phyloP scores from a whole-genome alignment of 2,329 filamentous ascomycete genomes.

The Stagonosporopsis tanaceti region DNA sequence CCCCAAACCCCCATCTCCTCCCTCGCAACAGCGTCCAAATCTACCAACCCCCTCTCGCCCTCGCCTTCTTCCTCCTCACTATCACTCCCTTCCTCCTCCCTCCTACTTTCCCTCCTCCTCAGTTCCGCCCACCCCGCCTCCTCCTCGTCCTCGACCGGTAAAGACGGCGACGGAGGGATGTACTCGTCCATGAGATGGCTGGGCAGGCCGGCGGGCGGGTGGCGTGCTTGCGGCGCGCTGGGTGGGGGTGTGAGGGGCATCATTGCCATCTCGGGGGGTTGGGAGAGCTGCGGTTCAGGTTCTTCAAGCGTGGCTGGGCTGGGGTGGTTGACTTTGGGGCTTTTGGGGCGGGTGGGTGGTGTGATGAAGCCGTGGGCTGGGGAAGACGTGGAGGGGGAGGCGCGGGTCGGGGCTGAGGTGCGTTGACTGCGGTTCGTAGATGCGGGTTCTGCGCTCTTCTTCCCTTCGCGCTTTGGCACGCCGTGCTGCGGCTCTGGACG shows the following conservation, averaged over 20 bases:
- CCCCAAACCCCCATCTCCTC: constrained; percentile 50
- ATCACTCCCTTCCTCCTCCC: constrained; percentile 26
- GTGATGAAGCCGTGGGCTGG: constrained; percentile 1
- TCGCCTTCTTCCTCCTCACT: constrained; percentile 26
- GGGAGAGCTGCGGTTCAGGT: constrained; percentile 21
- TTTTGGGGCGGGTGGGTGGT: constrained; percentile 16
- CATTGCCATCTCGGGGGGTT: constrained; percentile 42
- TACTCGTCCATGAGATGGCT: constrained; percentile 47
- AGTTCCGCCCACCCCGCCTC: constrained; percentile 48
- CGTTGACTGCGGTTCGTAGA: neutral
- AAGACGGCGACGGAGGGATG: constrained; percentile 37
- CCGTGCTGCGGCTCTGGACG: neutral
- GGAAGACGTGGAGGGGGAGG: neutral
- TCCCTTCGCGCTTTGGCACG: neutral
- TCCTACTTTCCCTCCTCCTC: constrained; percentile 33
- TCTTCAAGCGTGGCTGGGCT: neutral
- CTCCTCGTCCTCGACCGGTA: constrained; percentile 30
- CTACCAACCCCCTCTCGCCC: constrained; percentile 32
- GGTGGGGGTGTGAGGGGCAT: constrained; percentile 43
- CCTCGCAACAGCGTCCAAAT: constrained; percentile 46
- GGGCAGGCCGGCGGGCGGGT: constrained; percentile 37
- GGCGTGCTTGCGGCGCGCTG: constrained; percentile 17
- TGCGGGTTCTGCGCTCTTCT: neutral
- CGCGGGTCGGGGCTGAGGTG: neutral
- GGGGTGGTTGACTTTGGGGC: neutral